Percentiles rank a stretch among this genome's conserved stretches.
Evolutionary conservation across 805 yeast species (phyloP).

Genomic region (Candida schatavii): DNA sequence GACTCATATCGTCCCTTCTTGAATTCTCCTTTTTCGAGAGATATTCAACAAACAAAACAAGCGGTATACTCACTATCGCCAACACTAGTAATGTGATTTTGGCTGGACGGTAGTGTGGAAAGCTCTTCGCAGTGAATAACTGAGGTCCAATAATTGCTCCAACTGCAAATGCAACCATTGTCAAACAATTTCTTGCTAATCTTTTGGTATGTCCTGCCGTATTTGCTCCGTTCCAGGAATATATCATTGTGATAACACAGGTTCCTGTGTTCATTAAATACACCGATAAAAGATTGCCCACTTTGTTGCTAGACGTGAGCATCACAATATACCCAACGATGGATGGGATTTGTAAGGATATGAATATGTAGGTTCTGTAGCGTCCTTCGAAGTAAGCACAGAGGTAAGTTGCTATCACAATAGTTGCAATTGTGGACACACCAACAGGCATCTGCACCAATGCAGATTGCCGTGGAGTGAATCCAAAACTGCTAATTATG

Average conservation of each 20-base stretch:
- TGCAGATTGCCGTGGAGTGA: slow-evolving; percentile 42
- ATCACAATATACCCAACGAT: slow-evolving; percentile 41
- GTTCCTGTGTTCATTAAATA: slow-evolving; percentile 55
- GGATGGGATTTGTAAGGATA: slow-evolving; percentile 32
- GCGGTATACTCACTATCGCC: slow-evolving; percentile 44
- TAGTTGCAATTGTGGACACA: slow-evolving; percentile 39
- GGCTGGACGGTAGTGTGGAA: slow-evolving; percentile 58
- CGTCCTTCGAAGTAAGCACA: slow-evolving; percentile 18
- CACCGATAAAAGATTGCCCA: slow-evolving; percentile 49
- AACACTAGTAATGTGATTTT: slow-evolving; percentile 54
- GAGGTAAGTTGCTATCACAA: slow-evolving; percentile 29
- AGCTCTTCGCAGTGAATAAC: slow-evolving; percentile 52
- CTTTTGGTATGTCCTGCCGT: slow-evolving; percentile 78
- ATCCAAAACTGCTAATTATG: slow-evolving; percentile 52
- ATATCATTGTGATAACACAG: slow-evolving; percentile 54
- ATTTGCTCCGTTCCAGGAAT: slow-evolving; percentile 62
- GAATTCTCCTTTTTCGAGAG: slow-evolving; percentile 49
- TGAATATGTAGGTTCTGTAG: slow-evolving; percentile 23
- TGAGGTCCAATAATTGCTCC: slow-evolving; percentile 70
- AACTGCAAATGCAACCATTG: slow-evolving; percentile 62
- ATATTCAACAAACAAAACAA: slow-evolving; percentile 41
- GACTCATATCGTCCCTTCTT: slow-evolving; percentile 42
- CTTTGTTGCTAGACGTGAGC: slow-evolving; percentile 31
- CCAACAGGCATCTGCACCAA: slow-evolving; percentile 59
- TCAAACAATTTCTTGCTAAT: slow-evolving; percentile 54